A percentile compares a stretch with the other conserved stretches of the same genome.
phyloP scores from a whole-genome alignment of 164 flowering plant species.

The grape (Vitis vinifera) region DNA sequence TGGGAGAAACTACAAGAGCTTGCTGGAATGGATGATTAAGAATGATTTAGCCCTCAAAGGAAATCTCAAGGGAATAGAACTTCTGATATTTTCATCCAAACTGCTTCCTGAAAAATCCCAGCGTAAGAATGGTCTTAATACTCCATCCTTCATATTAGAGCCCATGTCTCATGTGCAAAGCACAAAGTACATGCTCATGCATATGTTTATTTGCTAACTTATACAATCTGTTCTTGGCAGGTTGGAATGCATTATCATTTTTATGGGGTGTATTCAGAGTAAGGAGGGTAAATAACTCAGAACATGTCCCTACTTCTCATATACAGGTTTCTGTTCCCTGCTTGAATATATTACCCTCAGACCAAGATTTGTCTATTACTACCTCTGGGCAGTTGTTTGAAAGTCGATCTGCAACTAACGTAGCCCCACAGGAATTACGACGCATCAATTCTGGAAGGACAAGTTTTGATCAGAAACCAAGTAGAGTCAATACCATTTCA shows the following conservation, averaged over 20 bases:
- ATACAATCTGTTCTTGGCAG: constrained; percentile 30
- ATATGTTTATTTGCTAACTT: neutral
- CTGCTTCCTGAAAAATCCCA: constrained; percentile 53
- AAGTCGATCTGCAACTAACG: too few species aligned
- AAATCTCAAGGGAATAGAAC: constrained; percentile 53
- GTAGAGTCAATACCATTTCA: neutral
- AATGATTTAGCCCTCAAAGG: constrained; percentile 70
- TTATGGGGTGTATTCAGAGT: constrained; percentile 73
- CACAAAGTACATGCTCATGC: neutral
- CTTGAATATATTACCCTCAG: too few species aligned
- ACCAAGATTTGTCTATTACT: too few species aligned
- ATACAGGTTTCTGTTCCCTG: too few species aligned
- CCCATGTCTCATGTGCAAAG: neutral
- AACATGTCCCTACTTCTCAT: constrained; percentile 15
- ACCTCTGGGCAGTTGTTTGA: too few species aligned
- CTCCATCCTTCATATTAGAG: neutral
- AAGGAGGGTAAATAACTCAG: constrained; percentile 26
- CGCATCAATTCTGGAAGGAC: neutral
- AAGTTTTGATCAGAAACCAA: neutral
- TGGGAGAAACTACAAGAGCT: constrained; percentile 40
- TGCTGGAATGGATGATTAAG: constrained; percentile 54
- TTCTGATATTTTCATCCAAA: constrained; percentile 63
- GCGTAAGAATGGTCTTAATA: constrained; percentile 40
- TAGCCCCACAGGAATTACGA: too few species aligned
- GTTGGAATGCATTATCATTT: constrained; percentile 64